Evolutionary conservation across 805 yeast genomes (phyloP), one percentile per base, ranked within the genome.

Genomic region (Grigorovia transvaalensis): DNA sequence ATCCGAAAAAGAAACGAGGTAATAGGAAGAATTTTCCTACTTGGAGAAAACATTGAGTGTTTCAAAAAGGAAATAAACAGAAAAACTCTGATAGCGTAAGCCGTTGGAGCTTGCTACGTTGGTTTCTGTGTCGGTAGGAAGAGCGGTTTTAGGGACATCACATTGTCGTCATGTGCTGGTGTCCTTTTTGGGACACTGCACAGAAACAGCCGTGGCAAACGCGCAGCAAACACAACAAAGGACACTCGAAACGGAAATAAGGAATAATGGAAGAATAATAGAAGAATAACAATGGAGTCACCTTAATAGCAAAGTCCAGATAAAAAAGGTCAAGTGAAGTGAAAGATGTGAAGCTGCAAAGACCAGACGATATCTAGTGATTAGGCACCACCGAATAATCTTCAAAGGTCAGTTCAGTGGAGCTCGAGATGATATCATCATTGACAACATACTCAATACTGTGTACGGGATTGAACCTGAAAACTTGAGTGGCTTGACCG

Each of bases 381-480:
- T 13, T 8, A 12, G 42, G 15, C 8, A 38, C 42, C 4, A 38
- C 4, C 2, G 42, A 38, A 38, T 38, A 38, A 12, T 38, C 42
- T 15, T 38, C 42, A 7, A 38, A 13, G 12, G 11, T n/a, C 12
- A 7, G 17, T 15, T 42, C 30, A 15, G 44, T 49, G 17, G 43
- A 33, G 15, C 46, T 50, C 4, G 53, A 50, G n/a, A 50, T 50
- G 9, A 50, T 50, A 35, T 50, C 53, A 17, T 45, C 40, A 7
- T 45, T 23, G 13, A 23, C 38, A 23, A 30, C 11, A 30, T 23
- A 45, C 9, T 29, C 38, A 2, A 45, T 27, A 19, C 30, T 27
- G 9, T 45, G 18, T 4, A 38, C 17, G 9, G 42, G 42, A 38
- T 38, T 38, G 15, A 38, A 38, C 4, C 15, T 13, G 15, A 30